Base-by-base conservation (phyloP, 805 yeast genomes). In the Lipomyces oligophaga region DNA sequence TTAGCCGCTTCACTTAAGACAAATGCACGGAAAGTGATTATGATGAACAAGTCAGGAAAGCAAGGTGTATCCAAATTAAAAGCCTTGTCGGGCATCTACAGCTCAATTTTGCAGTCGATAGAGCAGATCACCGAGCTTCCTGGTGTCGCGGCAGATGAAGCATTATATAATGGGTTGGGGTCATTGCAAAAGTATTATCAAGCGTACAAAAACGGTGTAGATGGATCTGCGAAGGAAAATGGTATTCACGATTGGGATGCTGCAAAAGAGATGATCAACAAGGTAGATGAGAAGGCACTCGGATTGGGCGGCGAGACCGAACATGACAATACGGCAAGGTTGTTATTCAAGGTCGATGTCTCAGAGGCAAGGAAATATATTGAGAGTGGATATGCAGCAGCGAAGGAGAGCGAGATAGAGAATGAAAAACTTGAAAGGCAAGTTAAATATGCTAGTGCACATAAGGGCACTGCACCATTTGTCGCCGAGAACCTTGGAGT, bases 61-160 rank as follows among this genome's bases (percentile, higher is more conserved):
- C 41, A 37, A 8, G 43, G 40, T 16, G 45, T 45, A 20, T 26
- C 55, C 10, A 44, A 43, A 10, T 34, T 55, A 15, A 31, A 49
- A 4, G 49, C 79, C 53, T 61, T 68, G 4, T 60, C 73, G 33
- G 72, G 81, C 47, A 62, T 82, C 20, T 73, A 71, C 49, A 77
- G 74, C 19, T 68, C 73, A 6, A 72, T 85, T 31, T 63, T 73
- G 10, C 67, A 72, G 38, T 79, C 83, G 15, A 62, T 82, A 28
- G 66, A 66, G 2, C 82, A 81, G 55, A 66, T 87, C 37, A 71
- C 76, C 60, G 95, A 87, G 50, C 73, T 93, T 41, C 96, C 97
- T 0, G 97, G 97, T 72, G 95, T 90, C 16, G 80, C 83, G 60
- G 85, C 85, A 43, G 95, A 87, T 62, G 93, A 84, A 43, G 80